Evolutionary conservation across 2,329 filamentous ascomycete genomes (phyloP), one percentile per base, ranked within the genome.

Genomic region (Aureobasidium melanogenum): DNA sequence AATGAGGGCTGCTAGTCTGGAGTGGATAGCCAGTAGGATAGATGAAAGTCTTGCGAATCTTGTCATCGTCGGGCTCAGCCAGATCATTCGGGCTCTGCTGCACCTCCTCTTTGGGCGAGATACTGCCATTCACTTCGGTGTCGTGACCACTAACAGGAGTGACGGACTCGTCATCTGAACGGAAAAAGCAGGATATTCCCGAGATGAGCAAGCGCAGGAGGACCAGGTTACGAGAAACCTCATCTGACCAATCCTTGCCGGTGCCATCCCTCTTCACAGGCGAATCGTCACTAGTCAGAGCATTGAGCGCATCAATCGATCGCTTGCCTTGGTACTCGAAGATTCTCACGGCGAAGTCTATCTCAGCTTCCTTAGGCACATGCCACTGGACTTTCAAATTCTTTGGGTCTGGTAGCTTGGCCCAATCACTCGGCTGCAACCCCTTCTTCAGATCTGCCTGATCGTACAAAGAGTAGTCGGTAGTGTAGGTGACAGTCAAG

Each of bases 231-330:
- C 94, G 82, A 1, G 91, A 93, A 30, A 97, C 88, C 72, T 99
- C 95, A 72, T 99, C 94, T 0, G 93, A 97, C 94, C 94, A 99
- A 69, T 97, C 93, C 74, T 97, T 99, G 67, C 96, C 95, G 72
- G 93, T 96, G 39, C 94, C 94, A 66, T 92, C 93, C 61, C 93
- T 84, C 73, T 91, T 95, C 58, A 97, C 87, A 2, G 86, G 87
- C 1, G 91, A 88, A 38, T 88, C 86, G 64, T 88, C 87, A 64
- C 89, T 87, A 70, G 91, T 95, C n/a, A 99, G 81, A 8, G 87
- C 83, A 64, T 84, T 83, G 14, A 99, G 77, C 64, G 90, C 85
- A 62, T 86, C 79, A 63, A 93, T 82, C 1, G 93, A 92, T 43
- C 84, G 86, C 61, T 84, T 84, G 6, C 88, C 87, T 73, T 97